Base-by-base conservation (phyloP, 495 filamentous ascomycete species). In the Penicillium goetzii region DNA sequence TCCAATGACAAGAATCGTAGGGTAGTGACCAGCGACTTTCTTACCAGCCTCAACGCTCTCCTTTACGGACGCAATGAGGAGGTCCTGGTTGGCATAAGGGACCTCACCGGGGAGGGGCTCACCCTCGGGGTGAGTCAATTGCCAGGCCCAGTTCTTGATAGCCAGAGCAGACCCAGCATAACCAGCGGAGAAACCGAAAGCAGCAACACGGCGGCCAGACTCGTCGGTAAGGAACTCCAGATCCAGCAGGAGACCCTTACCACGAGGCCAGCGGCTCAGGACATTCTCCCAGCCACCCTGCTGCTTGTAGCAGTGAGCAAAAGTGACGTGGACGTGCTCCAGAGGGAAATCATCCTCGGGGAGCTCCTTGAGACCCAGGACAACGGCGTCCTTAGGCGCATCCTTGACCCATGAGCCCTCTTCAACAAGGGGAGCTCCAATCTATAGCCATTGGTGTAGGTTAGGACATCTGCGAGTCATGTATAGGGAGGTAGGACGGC, bases 321-420 rank as follows among this genome's bases (percentile, higher is more conserved):
- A 97, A 64, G 92, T 90, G 63, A 99, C 85, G 75, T 94, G 90
- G 15, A 87, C 86, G 69, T 98, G 92, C 79, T 89, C 88, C 54
- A 97, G 86, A 38, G 93, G 92, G 72, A 93, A 92, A 34, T 88
- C 86, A 68, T 96, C 90, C 71, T 96, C 92, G 8, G 91, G 91
- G 17, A 97, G 83, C 80, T 97, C 95, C 84, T 99, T 99, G 53
- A 99, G 83, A 40, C 95, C 94, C 63, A 97, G 83, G 68, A 96
- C 92, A 70, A 92, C 91, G 70, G 93, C 86, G 60, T 92, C 86
- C 65, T 83, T 80, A 25, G 95, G 92, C 0, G 88, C 91, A 71
- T 83, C 80, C 68, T 76, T 79, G 43, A 81, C 81, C 94, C 95
- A 98, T 51, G 86, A 91, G 32, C 90, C 88, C 68, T 91, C 89